Conservation (phyloP, 2,329 filamentous ascomycete genomes). For the Cladophialophora exuberans region DNA sequence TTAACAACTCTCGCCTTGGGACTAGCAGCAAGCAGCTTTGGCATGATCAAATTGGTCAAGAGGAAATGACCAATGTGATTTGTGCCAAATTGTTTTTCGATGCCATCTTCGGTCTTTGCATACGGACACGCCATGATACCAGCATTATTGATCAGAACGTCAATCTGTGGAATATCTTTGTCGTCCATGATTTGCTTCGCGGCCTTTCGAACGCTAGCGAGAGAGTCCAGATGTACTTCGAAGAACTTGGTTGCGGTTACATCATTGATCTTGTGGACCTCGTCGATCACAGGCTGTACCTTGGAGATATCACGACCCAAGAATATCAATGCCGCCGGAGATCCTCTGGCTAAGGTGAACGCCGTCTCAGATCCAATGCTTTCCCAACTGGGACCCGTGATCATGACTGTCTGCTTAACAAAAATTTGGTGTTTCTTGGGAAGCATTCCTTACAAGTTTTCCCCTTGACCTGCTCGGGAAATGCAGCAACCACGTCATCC, state of each 20-base stretch:
- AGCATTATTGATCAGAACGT: constrained; percentile 44
- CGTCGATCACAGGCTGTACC: constrained; percentile 31
- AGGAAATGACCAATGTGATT: constrained; percentile 33
- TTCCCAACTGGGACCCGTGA: constrained; percentile 30
- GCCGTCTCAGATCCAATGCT: constrained; percentile 35
- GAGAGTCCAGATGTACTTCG: constrained; percentile 27
- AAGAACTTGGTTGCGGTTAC: constrained; percentile 44
- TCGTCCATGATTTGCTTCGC: constrained; percentile 42
- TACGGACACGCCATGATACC: constrained; percentile 31
- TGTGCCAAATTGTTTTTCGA: constrained; percentile 26
- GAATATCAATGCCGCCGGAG: constrained; percentile 34
- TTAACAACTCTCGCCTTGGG: constrained; percentile 24
- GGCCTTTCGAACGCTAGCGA: background rate
- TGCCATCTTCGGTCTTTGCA: constrained; percentile 4
- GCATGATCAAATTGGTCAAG: constrained; percentile 29
- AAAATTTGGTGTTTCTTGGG: constrained; percentile 11
- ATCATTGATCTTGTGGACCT: constrained; percentile 1
- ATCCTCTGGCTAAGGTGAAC: constrained; percentile 32
- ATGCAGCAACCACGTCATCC: constrained; percentile 35
- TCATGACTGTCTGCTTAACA: constrained; percentile 28
- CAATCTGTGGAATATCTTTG: constrained; percentile 36
- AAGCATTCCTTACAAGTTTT: constrained; percentile 41
- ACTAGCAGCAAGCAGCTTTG: too few relatives aligned
- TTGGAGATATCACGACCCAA: constrained; percentile 32
- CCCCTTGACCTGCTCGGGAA: constrained; percentile 35